These are phyloP conservation scores for Calocybe gambosa DNA, from an alignment of 1,284 basidiomycete genomes.

Conservation along the genomic window DNA sequence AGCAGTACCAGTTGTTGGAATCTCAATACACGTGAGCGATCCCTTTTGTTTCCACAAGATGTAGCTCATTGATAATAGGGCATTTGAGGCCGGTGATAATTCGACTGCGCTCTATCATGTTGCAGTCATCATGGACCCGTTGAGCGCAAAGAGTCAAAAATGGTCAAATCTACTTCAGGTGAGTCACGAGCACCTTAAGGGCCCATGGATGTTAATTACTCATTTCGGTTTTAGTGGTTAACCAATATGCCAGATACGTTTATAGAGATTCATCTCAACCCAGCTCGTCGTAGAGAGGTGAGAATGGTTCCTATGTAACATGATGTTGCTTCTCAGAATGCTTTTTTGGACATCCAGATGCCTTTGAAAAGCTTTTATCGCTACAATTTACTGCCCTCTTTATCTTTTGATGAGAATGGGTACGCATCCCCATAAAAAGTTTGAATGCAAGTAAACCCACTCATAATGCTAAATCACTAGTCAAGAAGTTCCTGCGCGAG, in stretches of 20 bases:
- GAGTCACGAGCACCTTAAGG: conserved; percentile 11
- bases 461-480: conserved; percentile 27
- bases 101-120: conserved; percentile 67
- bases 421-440: conserved; percentile 28
- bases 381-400: conserved; percentile 56
- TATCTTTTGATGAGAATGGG: conserved; percentile 72
- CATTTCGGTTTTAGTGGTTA: conserved; percentile 41
- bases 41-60: conserved; percentile 1
- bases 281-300: conserved; percentile 62
- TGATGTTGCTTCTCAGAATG: neutral
- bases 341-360: conserved; percentile 44
- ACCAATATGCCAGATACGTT: conserved; percentile 56
- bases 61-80: conserved; percentile 32
- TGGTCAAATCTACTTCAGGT: conserved; percentile 80
- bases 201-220: neutral
- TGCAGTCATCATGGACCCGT: conserved; percentile 76
- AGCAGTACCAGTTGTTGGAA: conserved; percentile 54
- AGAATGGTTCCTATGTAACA: conserved; percentile 12
- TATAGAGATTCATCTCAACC: conserved; percentile 75
- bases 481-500: conserved; percentile 44
- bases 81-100: conserved; percentile 66
- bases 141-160: conserved; percentile 80
- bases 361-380: conserved; percentile 95
- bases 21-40: conserved; percentile 59
- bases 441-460: neutral